Percentiles rank a stretch among this genome's conserved stretches.
Evolutionary conservation across 2,329 filamentous ascomycete species (phyloP).

Genomic region (Phialocephala sp.): DNA sequence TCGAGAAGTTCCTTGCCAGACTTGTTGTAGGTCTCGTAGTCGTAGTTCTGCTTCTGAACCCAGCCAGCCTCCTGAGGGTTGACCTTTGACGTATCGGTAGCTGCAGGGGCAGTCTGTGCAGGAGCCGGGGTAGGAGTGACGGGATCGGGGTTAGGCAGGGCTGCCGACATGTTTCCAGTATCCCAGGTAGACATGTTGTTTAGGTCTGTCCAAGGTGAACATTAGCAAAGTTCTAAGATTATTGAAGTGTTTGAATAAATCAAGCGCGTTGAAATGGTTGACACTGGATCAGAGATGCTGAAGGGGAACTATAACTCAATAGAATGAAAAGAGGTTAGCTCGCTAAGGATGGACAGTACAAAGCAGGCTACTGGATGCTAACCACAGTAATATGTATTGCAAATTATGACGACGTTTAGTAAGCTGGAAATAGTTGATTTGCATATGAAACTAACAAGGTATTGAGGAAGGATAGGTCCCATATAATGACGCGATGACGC

Average conservation of each 20-base stretch:
- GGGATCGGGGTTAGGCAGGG: constrained; percentile 39
- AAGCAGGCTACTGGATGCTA: background rate
- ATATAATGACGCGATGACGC: background rate
- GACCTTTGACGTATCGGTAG: constrained; percentile 17
- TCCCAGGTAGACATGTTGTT: constrained; percentile 28
- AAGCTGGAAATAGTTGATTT: no score
- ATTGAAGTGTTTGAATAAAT: background rate
- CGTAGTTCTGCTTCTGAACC: constrained; percentile 38
- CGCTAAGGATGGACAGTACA: background rate
- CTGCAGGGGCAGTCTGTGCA: constrained; percentile 10
- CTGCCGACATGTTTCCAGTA: constrained; percentile 41
- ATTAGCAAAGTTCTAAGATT: background rate
- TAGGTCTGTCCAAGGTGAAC: background rate
- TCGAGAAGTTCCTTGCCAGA: constrained; percentile 37
- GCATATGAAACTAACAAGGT: background rate
- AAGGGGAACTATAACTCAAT: background rate
- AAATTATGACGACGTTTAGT: background rate
- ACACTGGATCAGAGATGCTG: background rate
- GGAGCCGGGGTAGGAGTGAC: constrained; percentile 18
- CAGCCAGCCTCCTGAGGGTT: constrained; percentile 43
- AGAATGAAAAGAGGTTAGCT: background rate
- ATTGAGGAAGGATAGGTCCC: background rate
- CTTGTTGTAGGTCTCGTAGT: constrained; percentile 42
- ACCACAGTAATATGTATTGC: background rate
- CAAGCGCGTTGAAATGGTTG: background rate